Percentiles rank a stretch among this genome's conserved stretches.
These are phyloP conservation scores for Aspergillus niger DNA, from an alignment of 2,329 filamentous ascomycete species.

Conservation along the genomic window DNA sequence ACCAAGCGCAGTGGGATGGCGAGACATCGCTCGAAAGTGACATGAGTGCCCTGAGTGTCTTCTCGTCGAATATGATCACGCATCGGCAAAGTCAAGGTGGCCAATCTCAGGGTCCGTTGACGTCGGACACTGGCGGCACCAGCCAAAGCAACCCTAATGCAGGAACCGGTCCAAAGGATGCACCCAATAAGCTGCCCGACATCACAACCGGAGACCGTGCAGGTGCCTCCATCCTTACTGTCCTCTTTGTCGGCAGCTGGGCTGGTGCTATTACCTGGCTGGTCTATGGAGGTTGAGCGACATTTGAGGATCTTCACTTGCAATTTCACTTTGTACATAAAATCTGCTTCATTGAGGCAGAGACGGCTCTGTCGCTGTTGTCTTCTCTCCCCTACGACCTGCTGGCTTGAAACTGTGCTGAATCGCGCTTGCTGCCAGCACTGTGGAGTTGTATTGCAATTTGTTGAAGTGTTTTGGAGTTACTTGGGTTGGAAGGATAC, in stretches of 20 bases:
- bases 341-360: neutral
- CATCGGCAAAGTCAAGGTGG: slow-evolving; percentile 32
- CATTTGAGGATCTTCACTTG: neutral
- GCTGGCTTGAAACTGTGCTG: neutral
- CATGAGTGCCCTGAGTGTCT: slow-evolving; percentile 44
- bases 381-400: neutral
- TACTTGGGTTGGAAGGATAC: neutral
- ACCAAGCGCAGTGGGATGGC: slow-evolving; percentile 39
- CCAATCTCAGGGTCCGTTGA: slow-evolving; percentile 35
- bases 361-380: neutral
- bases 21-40: slow-evolving; percentile 43
- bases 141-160: slow-evolving; percentile 52
- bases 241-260: slow-evolving; percentile 33
- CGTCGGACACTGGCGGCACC: slow-evolving; percentile 59
- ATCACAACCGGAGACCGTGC: slow-evolving; percentile 40
- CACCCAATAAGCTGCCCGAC: slow-evolving; percentile 15
- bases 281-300: slow-evolving; percentile 28
- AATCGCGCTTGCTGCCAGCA: neutral
- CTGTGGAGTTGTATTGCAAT: neutral
- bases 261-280: slow-evolving; percentile 32
- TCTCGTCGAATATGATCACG: slow-evolving; percentile 33
- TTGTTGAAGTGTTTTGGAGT: neutral
- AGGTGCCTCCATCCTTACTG: slow-evolving; percentile 41
- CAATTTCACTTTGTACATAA: neutral
- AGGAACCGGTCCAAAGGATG: slow-evolving; percentile 30